Percentiles rank a stretch among this genome's conserved stretches.
Evolutionary conservation across 2,329 filamentous ascomycete species (phyloP).

Genomic region (Parafenestella ontariensis): DNA sequence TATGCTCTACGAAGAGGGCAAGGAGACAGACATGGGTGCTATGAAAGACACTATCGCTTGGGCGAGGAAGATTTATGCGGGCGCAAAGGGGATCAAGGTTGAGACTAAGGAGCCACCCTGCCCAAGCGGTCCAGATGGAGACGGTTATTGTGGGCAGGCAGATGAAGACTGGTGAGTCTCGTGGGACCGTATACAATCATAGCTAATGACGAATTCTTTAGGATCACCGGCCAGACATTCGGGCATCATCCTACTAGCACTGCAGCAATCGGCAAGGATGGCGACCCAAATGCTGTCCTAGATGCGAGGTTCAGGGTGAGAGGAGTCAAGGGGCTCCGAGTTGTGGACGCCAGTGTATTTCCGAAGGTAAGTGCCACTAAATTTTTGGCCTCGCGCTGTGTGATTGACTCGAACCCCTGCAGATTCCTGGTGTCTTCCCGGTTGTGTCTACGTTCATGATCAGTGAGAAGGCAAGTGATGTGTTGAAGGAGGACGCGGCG

Average conservation of each 20-base stretch:
- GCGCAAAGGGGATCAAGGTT: conserved; percentile 40
- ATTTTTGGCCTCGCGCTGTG: background rate
- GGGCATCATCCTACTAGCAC: conserved; percentile 66
- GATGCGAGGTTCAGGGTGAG: conserved; percentile 65
- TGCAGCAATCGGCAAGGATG: conserved; percentile 61
- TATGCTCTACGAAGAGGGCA: conserved; percentile 46
- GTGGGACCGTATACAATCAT: background rate
- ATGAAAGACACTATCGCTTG: conserved; percentile 64
- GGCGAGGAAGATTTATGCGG: conserved; percentile 57
- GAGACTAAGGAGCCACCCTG: conserved; percentile 53
- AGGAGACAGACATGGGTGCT: conserved; percentile 49
- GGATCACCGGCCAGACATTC: conserved; percentile 44
- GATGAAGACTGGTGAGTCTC: conserved; percentile 33
- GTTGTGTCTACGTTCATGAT: conserved; percentile 56
- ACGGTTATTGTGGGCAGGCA: conserved; percentile 33
- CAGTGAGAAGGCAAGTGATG: conserved; percentile 24
- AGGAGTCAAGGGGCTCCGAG: conserved; percentile 62
- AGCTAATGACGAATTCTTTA: background rate
- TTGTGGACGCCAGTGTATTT: conserved; percentile 67
- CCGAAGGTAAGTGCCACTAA: background rate
- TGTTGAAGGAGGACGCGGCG: conserved; percentile 21
- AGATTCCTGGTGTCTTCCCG: conserved; percentile 59
- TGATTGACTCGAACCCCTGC: background rate
- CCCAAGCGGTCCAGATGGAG: conserved; percentile 48
- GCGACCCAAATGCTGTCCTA: conserved; percentile 63